A percentile compares a stretch with the other conserved stretches of the same genome.
Conservation (phyloP, 306 rosid species). For the Prunus armeniaca region DNA sequence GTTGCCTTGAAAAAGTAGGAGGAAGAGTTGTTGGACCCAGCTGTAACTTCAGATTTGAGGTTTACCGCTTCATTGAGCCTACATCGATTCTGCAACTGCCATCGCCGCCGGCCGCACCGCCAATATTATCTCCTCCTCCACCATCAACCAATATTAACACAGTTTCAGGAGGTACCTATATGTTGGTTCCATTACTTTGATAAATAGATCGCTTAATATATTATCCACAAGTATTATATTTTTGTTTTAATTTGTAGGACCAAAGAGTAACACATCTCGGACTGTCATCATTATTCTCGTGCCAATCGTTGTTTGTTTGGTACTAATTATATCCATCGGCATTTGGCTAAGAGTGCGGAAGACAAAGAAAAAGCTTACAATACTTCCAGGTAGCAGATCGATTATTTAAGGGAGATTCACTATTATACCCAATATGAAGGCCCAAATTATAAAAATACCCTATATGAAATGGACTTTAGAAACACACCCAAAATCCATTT, state of each 20-base stretch:
- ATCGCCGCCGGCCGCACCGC: neutral
- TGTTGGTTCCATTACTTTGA: neutral
- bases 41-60: constrained; percentile 4
- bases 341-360: constrained; percentile 25
- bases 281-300: constrained; percentile 17
- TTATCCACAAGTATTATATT: no score
- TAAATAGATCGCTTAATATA: no score
- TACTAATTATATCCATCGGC: constrained; percentile 15
- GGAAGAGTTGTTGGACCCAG: neutral
- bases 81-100: neutral
- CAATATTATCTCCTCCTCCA: neutral
- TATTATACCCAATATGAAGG: no score
- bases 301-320: constrained; percentile 8
- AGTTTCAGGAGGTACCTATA: neutral
- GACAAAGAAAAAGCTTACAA: neutral
- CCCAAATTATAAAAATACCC: no score
- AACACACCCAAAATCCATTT: no score
- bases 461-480: no score
- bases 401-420: no score
- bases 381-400: neutral
- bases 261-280: constrained; percentile 6
- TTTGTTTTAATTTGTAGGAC: no score
- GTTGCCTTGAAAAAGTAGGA: neutral
- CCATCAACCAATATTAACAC: neutral
- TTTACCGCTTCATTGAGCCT: neutral